Base-by-base conservation (phyloP, 2,329 filamentous ascomycete genomes). In the Metarhizium brunneum region DNA sequence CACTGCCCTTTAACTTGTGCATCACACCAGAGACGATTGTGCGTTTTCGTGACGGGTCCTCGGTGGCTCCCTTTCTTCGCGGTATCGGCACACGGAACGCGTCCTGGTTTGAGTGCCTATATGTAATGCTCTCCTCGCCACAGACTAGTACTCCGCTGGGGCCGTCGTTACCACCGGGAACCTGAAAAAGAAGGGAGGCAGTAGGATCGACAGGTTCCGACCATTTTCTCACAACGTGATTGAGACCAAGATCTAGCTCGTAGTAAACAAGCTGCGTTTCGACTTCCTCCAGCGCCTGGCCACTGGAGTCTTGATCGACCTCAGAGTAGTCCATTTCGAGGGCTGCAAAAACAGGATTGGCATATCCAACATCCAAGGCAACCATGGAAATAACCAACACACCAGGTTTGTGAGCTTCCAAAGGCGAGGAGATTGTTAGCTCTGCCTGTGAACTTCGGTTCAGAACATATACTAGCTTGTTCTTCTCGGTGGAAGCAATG, bases 401-500 rank as follows among this genome's bases (percentile, higher is more conserved):
- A 58, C 92, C 90, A 13, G 90, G 85, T 70, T 94, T 95, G 73
- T 99, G 92, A 2, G 94, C 95, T 73, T 99, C 95, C 18, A 99
- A 80, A 0, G 94, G 94, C 14, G 94, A 99, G 5, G 94, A 99
- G 52, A 99, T 99, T 45, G 92, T 95, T 64, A 99, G 83, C 70
- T 96, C 90, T 18, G 92, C 92, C 72, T 97, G 90, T 3, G 91
- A 83, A 73, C 96, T 95, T 61, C 95, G 87, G 72, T 97, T 97
- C 63, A 99, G 80, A 65, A 99, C 92, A 73, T 99, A 99, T 63
- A 99, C 94, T 56, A 99, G 87, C 76, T 99, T 99, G 76, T 97
- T 99, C 81, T 99, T 99, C 75, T 99, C 95, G 55, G 92, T 81
- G 5, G 92, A 92, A 10, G 94, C 91, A 59, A 97, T 89, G 68